Conservation (phyloP, 192 early-diverging fungal species). For the Podila minutissima region DNA sequence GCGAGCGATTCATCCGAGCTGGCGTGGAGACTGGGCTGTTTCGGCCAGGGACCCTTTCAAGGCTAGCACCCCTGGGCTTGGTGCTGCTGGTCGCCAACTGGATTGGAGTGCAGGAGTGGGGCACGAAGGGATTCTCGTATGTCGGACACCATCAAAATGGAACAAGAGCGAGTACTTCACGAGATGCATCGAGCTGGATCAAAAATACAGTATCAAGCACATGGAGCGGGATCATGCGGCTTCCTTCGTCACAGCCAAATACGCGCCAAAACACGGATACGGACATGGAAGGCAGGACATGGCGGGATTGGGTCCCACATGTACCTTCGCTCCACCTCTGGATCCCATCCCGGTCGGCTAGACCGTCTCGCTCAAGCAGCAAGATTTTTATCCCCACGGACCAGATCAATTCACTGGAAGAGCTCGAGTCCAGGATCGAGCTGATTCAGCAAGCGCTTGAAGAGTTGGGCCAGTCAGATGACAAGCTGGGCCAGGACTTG, state of each 20-base stretch:
- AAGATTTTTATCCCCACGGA: slow-evolving; percentile 27
- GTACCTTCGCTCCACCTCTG: slow-evolving; percentile 18
- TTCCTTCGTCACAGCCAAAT: neutral
- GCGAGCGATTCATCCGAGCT: slow-evolving; percentile 3
- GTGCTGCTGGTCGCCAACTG: slow-evolving; percentile 6
- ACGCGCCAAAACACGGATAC: neutral
- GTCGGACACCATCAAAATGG: neutral
- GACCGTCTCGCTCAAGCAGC: neutral
- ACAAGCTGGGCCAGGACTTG: slow-evolving; percentile 7
- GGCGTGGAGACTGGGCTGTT: slow-evolving; percentile 19
- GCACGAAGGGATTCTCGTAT: neutral
- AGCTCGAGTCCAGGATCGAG: slow-evolving; percentile 25
- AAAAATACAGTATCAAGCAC: slow-evolving; percentile 2
- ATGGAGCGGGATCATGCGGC: slow-evolving; percentile 12
- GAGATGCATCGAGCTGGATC: neutral
- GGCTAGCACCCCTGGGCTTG: slow-evolving; percentile 9
- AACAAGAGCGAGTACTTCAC: neutral
- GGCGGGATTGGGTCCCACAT: slow-evolving; percentile 30
- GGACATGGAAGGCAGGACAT: neutral
- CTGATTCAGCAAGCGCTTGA: slow-evolving; percentile 32
- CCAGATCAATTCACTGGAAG: slow-evolving; percentile 28
- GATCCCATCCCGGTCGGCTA: slow-evolving; percentile 8
- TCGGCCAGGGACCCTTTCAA: slow-evolving; percentile 29
- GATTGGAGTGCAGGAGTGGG: neutral
- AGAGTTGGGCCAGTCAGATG: slow-evolving; percentile 14